phyloP scores from a whole-genome alignment of 768 basidiomycete genomes.

The Gymnopilus dilepis region DNA sequence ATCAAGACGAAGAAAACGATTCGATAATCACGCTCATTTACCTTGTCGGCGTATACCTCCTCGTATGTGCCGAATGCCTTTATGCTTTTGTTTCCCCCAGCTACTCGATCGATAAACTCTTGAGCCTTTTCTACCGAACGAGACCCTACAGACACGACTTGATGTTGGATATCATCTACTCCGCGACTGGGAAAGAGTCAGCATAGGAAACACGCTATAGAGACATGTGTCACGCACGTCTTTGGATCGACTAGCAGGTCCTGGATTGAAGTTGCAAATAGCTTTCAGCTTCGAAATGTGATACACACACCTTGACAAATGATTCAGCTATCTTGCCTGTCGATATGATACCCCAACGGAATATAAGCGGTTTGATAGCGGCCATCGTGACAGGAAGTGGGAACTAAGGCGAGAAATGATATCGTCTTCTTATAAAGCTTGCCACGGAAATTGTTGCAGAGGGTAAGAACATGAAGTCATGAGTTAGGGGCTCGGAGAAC shows the following conservation, averaged over 20 bases:
- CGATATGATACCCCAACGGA: conserved; percentile 90
- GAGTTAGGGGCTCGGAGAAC: conserved; percentile 10
- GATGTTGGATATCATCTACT: conserved; percentile 69
- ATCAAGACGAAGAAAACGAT: neutral
- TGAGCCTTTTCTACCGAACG: conserved; percentile 71
- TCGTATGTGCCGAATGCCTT: conserved; percentile 78
- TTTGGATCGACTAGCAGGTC: conserved; percentile 79
- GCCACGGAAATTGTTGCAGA: neutral
- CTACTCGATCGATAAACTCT: conserved; percentile 64
- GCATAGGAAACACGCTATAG: neutral
- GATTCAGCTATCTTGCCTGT: conserved; percentile 73
- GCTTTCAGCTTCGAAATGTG: too few relatives aligned
- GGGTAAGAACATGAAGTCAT: too few relatives aligned
- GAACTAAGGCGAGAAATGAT: neutral
- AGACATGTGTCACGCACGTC: conserved; percentile 44
- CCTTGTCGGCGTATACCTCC: conserved; percentile 74
- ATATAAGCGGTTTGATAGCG: conserved; percentile 40
- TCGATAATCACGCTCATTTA: conserved; percentile 32
- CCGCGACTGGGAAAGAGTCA: conserved; percentile 52
- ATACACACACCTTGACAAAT: conserved; percentile 64
- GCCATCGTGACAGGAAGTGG: conserved; percentile 32
- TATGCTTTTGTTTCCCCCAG: conserved; percentile 54
- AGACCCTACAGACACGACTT: conserved; percentile 78
- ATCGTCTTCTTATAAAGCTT: neutral
- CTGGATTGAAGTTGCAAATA: conserved; percentile 38